phyloP scores from a whole-genome alignment of 176 grass and related monocot species.

The Pontederia paniculata region DNA sequence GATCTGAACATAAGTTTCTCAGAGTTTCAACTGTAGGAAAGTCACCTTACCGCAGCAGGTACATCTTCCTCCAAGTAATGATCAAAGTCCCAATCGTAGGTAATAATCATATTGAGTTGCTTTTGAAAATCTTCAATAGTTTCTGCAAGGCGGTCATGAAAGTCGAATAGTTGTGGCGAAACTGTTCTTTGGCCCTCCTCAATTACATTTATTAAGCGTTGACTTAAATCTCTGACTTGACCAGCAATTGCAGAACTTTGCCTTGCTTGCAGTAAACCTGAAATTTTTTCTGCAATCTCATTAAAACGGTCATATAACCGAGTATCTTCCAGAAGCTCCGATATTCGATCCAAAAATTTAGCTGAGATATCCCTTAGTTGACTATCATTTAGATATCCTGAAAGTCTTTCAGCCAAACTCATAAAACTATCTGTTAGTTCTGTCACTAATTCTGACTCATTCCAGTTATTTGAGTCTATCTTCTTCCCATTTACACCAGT shows the following conservation, averaged over 20 bases:
- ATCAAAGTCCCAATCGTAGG: slow-evolving; percentile 95
- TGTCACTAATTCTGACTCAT: slow-evolving; percentile 62
- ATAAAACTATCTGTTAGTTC: slow-evolving; percentile 61
- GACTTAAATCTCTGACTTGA: slow-evolving; percentile 77
- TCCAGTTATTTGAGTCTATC: slow-evolving; percentile 24
- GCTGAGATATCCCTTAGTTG: slow-evolving; percentile 46
- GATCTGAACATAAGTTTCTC: not conserved
- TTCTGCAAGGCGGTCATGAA: slow-evolving; percentile 63
- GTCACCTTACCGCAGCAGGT: slow-evolving; percentile 69
- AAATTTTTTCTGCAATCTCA: slow-evolving; percentile 59
- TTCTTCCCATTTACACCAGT: slow-evolving; percentile 26
- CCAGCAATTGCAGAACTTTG: slow-evolving; percentile 57
- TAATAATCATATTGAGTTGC: slow-evolving; percentile 69
- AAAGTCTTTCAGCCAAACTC: slow-evolving; percentile 55
- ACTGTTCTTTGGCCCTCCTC: slow-evolving; percentile 70
- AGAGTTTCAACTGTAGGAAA: not conserved
- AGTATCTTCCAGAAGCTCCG: slow-evolving; percentile 64
- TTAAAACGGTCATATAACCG: slow-evolving; percentile 42
- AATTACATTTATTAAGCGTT: slow-evolving; percentile 66
- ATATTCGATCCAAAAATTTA: slow-evolving; percentile 58
- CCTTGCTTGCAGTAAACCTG: slow-evolving; percentile 52
- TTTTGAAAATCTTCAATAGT: slow-evolving; percentile 87
- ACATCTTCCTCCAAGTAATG: slow-evolving; percentile 93
- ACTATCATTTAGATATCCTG: slow-evolving; percentile 66
- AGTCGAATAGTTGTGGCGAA: slow-evolving; percentile 71